Conservation (phyloP, 1,139 yeast species). For the Scheffersomyces lignicola region DNA sequence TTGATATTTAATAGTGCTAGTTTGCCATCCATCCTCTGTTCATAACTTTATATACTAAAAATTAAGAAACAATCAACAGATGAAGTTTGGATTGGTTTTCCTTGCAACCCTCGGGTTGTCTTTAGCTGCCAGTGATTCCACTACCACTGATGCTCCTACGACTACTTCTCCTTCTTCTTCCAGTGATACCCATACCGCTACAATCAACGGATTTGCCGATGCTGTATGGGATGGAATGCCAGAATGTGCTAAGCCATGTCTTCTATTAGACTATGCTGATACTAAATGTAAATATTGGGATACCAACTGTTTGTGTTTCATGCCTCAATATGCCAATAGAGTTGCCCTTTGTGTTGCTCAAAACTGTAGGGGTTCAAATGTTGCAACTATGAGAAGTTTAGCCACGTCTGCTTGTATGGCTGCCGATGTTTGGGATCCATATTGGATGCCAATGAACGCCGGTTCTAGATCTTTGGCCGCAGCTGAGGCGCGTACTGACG, state of each 20-base stretch:
- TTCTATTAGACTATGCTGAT: conserved; percentile 18
- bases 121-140: neutral
- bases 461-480: too few relatives aligned
- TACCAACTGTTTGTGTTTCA: conserved; percentile 39
- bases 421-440: conserved; percentile 28
- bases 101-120: neutral
- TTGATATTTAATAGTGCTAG: too few relatives aligned
- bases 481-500: too few relatives aligned
- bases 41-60: too few relatives aligned
- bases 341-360: conserved; percentile 32
- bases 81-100: neutral
- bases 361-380: conserved; percentile 26
- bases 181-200: too few relatives aligned
- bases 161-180: too few relatives aligned
- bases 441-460: too few relatives aligned
- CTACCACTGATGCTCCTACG: too few relatives aligned
- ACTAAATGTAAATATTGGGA: conserved; percentile 44
- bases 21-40: too few relatives aligned
- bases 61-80: too few relatives aligned
- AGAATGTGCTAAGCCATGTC: conserved; percentile 30
- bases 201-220: conserved; percentile 45
- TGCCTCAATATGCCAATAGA: conserved; percentile 27
- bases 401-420: conserved; percentile 27
- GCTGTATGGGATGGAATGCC: conserved; percentile 30
- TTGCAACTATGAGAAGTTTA: conserved; percentile 21